phyloP scores from a whole-genome alignment of 2,329 filamentous ascomycete species.

The Xylaria sp. region DNA sequence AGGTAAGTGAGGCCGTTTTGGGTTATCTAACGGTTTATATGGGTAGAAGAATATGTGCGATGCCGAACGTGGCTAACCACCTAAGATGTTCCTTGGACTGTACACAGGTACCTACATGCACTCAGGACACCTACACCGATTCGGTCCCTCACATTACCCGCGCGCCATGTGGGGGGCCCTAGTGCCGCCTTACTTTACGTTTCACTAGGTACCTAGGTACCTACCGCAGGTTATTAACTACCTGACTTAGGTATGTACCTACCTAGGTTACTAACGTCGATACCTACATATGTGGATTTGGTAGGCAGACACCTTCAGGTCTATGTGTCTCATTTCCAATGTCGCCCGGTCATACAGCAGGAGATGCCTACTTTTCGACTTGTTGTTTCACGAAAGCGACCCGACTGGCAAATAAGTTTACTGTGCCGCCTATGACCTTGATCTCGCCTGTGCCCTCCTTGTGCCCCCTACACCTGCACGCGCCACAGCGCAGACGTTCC shows the following conservation, averaged over 20 bases:
- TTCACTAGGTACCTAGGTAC: not conserved
- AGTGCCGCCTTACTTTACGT: not conserved
- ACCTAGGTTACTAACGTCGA: no score
- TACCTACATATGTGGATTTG: not conserved
- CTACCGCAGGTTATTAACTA: not conserved
- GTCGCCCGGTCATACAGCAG: not conserved
- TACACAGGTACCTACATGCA: no score
- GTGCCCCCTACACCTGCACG: not conserved
- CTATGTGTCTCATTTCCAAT: slow-evolving; percentile 6
- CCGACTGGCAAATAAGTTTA: not conserved
- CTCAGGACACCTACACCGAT: no score
- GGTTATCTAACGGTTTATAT: not conserved
- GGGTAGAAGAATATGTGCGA: no score
- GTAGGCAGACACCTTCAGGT: not conserved
- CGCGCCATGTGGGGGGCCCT: not conserved
- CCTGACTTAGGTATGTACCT: no score
- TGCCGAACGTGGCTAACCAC: no score
- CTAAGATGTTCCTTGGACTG: no score
- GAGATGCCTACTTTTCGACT: slow-evolving; percentile 1
- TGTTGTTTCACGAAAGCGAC: not conserved
- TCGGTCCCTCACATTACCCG: slow-evolving; percentile 8
- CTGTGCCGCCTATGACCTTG: not conserved
- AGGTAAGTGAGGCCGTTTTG: not conserved
- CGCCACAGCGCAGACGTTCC: not conserved
- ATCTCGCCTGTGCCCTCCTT: not conserved